Percentiles rank a stretch among this genome's conserved stretches.
Conservation (phyloP, 257 asterid species). For the Rhazya stricta region DNA sequence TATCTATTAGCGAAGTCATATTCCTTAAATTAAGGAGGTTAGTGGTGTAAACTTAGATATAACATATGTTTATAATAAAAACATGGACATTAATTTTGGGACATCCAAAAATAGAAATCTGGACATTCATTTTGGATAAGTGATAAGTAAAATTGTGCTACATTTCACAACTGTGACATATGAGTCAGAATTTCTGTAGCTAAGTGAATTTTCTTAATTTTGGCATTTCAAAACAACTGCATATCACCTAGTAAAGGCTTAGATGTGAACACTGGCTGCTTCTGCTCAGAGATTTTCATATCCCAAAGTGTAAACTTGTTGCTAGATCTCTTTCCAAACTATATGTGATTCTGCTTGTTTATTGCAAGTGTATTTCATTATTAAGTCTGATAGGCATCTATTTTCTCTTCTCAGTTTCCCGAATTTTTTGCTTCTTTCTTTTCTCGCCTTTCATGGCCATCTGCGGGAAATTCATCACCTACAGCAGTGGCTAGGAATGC, state of each 20-base stretch:
- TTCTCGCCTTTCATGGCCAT: constrained; percentile 70
- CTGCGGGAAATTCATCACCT: constrained; percentile 52
- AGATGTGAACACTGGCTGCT: background rate
- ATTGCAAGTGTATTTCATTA: constrained; percentile 6
- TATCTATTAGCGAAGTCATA: background rate
- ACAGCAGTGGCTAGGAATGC: constrained; percentile 57
- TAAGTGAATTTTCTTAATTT: background rate
- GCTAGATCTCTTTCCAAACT: constrained; percentile 1
- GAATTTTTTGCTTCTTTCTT: constrained; percentile 70
- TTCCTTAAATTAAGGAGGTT: background rate
- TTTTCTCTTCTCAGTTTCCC: constrained; percentile 59
- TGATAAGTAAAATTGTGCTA: background rate
- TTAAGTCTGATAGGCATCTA: background rate
- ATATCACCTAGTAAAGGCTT: background rate
- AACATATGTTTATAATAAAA: background rate
- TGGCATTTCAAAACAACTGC: constrained; percentile 2
- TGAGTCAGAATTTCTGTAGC: background rate
- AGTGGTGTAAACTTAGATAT: background rate
- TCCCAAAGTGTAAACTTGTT: background rate
- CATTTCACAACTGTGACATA: background rate
- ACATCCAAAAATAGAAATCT: no score
- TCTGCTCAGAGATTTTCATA: background rate
- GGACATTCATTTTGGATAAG: background rate
- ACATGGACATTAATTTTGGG: no score
- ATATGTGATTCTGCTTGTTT: constrained; percentile 18